Conservation (phyloP, 2,329 filamentous ascomycete genomes). For the Blumeria hordei region DNA sequence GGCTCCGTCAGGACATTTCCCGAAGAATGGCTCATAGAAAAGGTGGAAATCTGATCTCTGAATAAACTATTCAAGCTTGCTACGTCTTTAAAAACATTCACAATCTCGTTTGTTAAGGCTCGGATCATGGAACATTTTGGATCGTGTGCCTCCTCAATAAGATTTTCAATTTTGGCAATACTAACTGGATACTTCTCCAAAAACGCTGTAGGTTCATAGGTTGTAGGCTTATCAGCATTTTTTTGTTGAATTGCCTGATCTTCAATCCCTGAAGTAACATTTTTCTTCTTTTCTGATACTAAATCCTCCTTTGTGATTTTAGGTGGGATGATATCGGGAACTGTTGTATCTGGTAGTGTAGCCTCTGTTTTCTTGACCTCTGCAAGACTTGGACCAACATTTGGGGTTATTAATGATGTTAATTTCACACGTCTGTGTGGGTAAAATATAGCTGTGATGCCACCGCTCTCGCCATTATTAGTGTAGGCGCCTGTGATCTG, state of each 20-base stretch:
- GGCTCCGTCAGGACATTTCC: constrained; percentile 91
- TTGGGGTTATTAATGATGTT: constrained; percentile 54
- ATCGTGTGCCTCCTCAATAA: constrained; percentile 71
- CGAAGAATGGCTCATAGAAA: constrained; percentile 82
- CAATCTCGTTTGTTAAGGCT: constrained; percentile 88
- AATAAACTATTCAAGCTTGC: constrained; percentile 85
- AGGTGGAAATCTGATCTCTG: constrained; percentile 90
- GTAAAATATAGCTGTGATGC: constrained; percentile 81
- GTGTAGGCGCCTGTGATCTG: constrained; percentile 95
- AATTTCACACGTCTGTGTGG: constrained; percentile 87
- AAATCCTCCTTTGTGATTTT: constrained; percentile 28
- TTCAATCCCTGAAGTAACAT: constrained; percentile 93
- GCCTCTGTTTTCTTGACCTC: constrained; percentile 26
- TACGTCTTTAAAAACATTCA: constrained; percentile 97
- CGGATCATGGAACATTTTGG: constrained; percentile 73
- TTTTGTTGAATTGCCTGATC: constrained; percentile 42
- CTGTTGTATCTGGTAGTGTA: constrained; percentile 19
- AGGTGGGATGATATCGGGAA: constrained; percentile 33
- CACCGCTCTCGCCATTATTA: constrained; percentile 61
- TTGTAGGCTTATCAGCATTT: constrained; percentile 24
- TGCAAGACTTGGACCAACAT: constrained; percentile 4
- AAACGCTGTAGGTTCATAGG: constrained; percentile 77
- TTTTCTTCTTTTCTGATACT: constrained; percentile 50
- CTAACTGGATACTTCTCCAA: constrained; percentile 79
- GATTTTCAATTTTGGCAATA: constrained; percentile 84